Percentiles rank a stretch among this genome's conserved stretches.
Conservation (phyloP, 129 eudicot genomes). For the Flaveria ramosissima region DNA sequence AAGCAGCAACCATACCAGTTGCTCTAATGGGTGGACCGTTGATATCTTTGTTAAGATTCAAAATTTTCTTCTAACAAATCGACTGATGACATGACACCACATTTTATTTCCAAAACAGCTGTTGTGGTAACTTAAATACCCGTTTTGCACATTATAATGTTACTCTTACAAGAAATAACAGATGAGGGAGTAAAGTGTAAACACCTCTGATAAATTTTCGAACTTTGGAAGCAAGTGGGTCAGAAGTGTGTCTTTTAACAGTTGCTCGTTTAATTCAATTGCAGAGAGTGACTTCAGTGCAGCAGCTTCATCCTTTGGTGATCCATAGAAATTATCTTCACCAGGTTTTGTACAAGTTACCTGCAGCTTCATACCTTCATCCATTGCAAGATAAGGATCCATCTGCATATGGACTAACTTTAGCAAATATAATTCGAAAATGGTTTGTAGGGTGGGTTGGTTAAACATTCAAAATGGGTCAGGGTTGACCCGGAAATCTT, state of each 20-base stretch:
- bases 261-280: slow-evolving; percentile 40
- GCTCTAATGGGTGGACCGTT: not conserved
- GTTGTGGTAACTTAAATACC: not conserved
- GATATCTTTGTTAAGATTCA: not conserved
- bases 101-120: not conserved
- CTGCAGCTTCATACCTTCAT: slow-evolving; percentile 60
- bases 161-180: not conserved
- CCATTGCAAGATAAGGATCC: slow-evolving; percentile 76
- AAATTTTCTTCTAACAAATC: not conserved
- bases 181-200: slow-evolving; percentile 6
- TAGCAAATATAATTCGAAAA: not conserved
- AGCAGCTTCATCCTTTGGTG: slow-evolving; percentile 54
- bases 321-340: slow-evolving; percentile 41
- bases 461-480: not conserved
- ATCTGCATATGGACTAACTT: slow-evolving; percentile 41
- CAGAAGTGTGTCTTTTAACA: slow-evolving; percentile 50
- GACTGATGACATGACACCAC: not conserved
- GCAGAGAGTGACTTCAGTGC: slow-evolving; percentile 51
- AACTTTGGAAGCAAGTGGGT: slow-evolving; percentile 43
- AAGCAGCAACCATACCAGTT: too few species aligned
- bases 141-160: not conserved
- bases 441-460: not conserved
- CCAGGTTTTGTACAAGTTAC: slow-evolving; percentile 35
- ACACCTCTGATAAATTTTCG: slow-evolving; percentile 61
- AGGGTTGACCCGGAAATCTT: not conserved